Base-by-base conservation (phyloP, 306 rosid species). In the Neltuma alba region DNA sequence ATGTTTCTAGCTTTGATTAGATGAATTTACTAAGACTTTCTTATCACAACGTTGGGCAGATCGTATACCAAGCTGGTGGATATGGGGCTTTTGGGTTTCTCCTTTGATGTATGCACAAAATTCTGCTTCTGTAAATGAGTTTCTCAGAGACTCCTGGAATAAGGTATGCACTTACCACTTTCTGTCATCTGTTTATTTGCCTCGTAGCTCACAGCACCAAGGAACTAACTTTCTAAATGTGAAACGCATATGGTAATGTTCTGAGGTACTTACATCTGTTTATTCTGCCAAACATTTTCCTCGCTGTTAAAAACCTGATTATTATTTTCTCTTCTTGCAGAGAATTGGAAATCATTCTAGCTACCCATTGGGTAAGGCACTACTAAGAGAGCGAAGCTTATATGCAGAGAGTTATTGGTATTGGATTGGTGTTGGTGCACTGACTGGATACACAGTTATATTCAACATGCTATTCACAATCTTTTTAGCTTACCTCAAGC, bases 71-170 rank as follows among this genome's bases (percentile, higher is more conserved):
- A 86, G 42, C 47, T 96, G 99, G 99, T 96, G 99, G 99, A 86
- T 96, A 73, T 96, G 99, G 99, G 99, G 99, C 72, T 96, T 88
- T 88, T 96, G 98, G 98, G 50, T 94, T 86, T 96, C 99, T 81
- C 99, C 99, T 82, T 92, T 96, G 91, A 93, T 91, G 98, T 96
- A 93, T 85, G 94, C 94, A 48, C 99, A 96, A 82, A 90, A 89
- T 85, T 89, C 98, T 63, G 99, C 94, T 70, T 90, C 99, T 80
- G 97, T 90, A 62, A 93, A 96, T 82, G 99, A 96, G 87, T 96
- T 96, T 82, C 97, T 83, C 61, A 97, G 99, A 74, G 98, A 96
- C 82, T 88, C 98, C 72, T 96, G 99, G 99, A 84, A 88, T 74
- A 93, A 89, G 97, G 99, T 93, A 87, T 79, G 21, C 61, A 54